Conservation (phyloP, 1,284 basidiomycete species). For the Austroboletus novae-zelandiae region DNA sequence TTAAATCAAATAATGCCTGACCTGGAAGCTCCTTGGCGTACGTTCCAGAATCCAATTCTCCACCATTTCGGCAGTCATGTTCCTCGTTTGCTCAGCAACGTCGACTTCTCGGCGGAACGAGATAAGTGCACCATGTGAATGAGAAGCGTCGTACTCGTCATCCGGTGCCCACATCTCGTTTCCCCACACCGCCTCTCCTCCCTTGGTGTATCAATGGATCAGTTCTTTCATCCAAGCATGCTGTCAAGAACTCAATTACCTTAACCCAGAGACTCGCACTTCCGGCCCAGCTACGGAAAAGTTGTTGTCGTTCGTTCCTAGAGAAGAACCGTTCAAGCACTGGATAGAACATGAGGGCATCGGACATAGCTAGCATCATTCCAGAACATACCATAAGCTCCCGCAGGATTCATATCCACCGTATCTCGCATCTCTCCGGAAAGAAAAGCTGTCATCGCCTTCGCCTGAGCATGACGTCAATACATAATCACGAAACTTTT, state of each 20-base stretch:
- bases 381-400: constrained; percentile 64
- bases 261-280: constrained; percentile 93
- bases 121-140: constrained; percentile 82
- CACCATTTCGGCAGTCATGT: constrained; percentile 81
- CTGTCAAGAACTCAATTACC: constrained; percentile 36
- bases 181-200: constrained; percentile 92
- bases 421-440: constrained; percentile 97
- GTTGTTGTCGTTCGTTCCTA: constrained; percentile 80
- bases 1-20: constrained; percentile 26
- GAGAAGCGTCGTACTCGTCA: constrained; percentile 59
- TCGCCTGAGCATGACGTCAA: constrained; percentile 52
- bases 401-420: constrained; percentile 87
- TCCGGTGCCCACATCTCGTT: constrained; percentile 73
- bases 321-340: constrained; percentile 89
- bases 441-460: constrained; percentile 94
- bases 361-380: background rate
- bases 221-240: background rate
- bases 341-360: constrained; percentile 23
- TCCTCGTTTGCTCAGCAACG: constrained; percentile 38
- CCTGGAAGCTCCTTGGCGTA: constrained; percentile 83
- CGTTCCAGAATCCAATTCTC: constrained; percentile 82
- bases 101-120: constrained; percentile 57
- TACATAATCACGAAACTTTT: background rate
- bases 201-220: constrained; percentile 42
- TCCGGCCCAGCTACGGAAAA: constrained; percentile 96